phyloP scores from a whole-genome alignment of 2,329 filamentous ascomycete species.

The Sporothrix inflata region DNA sequence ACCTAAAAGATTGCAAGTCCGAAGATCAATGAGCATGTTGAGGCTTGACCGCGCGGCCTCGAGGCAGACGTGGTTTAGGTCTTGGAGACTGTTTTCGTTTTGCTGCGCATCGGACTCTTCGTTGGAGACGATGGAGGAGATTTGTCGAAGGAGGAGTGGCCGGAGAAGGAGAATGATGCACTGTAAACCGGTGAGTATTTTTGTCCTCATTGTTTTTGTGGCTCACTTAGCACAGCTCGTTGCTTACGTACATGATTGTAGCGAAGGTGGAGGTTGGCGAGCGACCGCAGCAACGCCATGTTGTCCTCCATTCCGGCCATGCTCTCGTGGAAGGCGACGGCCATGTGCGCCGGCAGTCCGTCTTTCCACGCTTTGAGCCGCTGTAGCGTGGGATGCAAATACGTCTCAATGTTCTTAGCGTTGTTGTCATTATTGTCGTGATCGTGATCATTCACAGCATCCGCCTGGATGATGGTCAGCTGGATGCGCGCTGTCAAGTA shows the following conservation, averaged over 20 bases:
- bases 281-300: not conserved
- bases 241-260: slow-evolving; percentile 22
- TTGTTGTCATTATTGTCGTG: not conserved
- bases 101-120: not conserved
- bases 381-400: not conserved
- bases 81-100: not conserved
- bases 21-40: slow-evolving; percentile 1
- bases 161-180: slow-evolving; percentile 26
- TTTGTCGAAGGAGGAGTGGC: slow-evolving; percentile 23
- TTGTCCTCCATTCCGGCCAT: not conserved
- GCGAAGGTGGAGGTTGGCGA: slow-evolving; percentile 24
- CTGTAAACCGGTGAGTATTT: not conserved
- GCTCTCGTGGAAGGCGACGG: not conserved
- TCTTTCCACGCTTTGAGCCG: slow-evolving; percentile 1
- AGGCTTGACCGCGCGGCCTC: slow-evolving; percentile 12
- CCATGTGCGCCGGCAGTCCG: slow-evolving; percentile 1
- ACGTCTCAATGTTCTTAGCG: not conserved
- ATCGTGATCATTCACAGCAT: not conserved
- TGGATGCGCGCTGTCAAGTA: slow-evolving; percentile 24
- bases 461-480: slow-evolving; percentile 26
- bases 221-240: too few relatives aligned
- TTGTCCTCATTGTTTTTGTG: too few relatives aligned
- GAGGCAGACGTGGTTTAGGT: slow-evolving; percentile 13
- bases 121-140: slow-evolving; percentile 6
- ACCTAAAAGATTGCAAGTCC: not conserved